Conservation (phyloP, 1,284 basidiomycete species). For the Cutaneotrichosporon cutaneum region DNA sequence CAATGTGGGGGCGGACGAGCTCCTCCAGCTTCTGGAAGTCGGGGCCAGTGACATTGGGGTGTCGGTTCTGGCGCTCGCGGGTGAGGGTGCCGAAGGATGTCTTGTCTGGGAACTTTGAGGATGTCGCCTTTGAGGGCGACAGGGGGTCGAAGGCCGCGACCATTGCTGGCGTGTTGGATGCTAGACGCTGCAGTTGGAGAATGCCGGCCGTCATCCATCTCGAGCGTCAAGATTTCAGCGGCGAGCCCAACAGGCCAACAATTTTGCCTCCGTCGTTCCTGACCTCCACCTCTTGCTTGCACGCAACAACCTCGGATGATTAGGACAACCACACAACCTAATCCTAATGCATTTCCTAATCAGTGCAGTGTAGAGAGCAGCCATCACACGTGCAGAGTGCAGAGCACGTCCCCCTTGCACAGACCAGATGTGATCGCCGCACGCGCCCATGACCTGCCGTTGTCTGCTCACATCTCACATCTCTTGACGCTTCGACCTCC, state of each 20-base stretch:
- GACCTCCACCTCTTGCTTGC: not conserved
- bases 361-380: not conserved
- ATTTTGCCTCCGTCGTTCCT: slow-evolving; percentile 18
- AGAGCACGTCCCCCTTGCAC: not conserved
- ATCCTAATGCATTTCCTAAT: not conserved
- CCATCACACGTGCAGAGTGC: not conserved
- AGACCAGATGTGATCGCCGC: not conserved
- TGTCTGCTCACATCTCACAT: too few species aligned
- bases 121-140: slow-evolving; percentile 39
- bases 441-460: too few species aligned
- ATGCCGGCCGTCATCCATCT: not conserved
- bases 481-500: not conserved
- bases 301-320: not conserved
- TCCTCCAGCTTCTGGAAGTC: slow-evolving; percentile 84
- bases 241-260: not conserved
- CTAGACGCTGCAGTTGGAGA: too few species aligned
- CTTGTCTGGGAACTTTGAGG: slow-evolving; percentile 34
- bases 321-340: not conserved
- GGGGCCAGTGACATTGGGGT: slow-evolving; percentile 68
- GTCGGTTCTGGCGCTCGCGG: slow-evolving; percentile 76
- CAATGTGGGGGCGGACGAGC: slow-evolving; percentile 89
- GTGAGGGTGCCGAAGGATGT: slow-evolving; percentile 75
- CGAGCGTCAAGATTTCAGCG: slow-evolving; percentile 20
- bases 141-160: slow-evolving; percentile 43
- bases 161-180: slow-evolving; percentile 14